A percentile compares a stretch with the other conserved stretches of the same genome.
Evolutionary conservation across 495 filamentous ascomycete species (phyloP).

Genomic region (Parachaetomium inaequale): DNA sequence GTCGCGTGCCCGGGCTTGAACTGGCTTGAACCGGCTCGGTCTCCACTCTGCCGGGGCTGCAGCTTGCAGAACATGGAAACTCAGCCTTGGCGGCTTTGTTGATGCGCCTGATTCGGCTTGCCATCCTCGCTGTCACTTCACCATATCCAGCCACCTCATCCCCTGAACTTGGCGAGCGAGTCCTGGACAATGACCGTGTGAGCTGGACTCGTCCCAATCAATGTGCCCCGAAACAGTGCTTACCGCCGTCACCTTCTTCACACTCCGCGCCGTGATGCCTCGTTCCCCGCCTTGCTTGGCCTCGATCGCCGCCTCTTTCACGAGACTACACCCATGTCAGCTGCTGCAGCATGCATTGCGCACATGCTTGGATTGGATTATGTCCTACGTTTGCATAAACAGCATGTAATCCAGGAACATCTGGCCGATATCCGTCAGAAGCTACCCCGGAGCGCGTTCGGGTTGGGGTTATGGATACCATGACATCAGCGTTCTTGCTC

Average conservation of each 20-base stretch:
- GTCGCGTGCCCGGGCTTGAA: slow-evolving; percentile 14
- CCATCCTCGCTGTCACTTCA: background rate
- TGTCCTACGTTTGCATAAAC: slow-evolving; percentile 77
- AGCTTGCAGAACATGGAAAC: background rate
- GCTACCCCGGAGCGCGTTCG: slow-evolving; percentile 19
- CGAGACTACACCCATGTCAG: slow-evolving; percentile 53
- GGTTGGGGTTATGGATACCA: slow-evolving; percentile 50
- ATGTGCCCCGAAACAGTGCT: slow-evolving; percentile 24
- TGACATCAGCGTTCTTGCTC: slow-evolving; percentile 82
- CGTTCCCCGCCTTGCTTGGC: slow-evolving; percentile 70
- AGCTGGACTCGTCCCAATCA: background rate
- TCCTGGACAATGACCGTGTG: slow-evolving; percentile 44
- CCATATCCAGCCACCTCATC: slow-evolving; percentile 41
- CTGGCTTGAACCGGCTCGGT: background rate
- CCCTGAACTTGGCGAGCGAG: slow-evolving; percentile 73
- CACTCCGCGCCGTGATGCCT: slow-evolving; percentile 65
- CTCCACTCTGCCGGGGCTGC: background rate
- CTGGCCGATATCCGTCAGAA: slow-evolving; percentile 39
- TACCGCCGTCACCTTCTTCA: slow-evolving; percentile 76
- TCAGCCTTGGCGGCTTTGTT: background rate
- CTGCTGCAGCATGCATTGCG: background rate
- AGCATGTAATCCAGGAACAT: slow-evolving; percentile 87
- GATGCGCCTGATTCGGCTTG: too few relatives aligned
- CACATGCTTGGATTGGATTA: background rate
- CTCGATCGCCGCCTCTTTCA: slow-evolving; percentile 78